Base-by-base conservation (phyloP, 2,329 filamentous ascomycete species). In the Fusarium algeriense region DNA sequence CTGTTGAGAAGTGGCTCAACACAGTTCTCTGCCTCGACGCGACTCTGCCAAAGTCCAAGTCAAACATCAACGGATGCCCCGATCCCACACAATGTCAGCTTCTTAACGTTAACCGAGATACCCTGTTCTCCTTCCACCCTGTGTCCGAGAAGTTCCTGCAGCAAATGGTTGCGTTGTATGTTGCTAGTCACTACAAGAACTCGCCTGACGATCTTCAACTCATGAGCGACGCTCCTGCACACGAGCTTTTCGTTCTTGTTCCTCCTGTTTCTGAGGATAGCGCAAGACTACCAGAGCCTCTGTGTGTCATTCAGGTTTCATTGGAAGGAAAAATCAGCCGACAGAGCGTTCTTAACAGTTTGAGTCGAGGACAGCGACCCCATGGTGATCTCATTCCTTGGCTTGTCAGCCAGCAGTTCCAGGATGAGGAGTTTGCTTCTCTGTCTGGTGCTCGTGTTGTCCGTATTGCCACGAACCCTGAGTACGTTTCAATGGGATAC, bases 111-210 rank as follows among this genome's bases (percentile, higher is more conserved):
- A 99, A 98, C 83, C 92, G 96, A 60, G 96, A 99, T 82, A 98
- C 95, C 12, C 88, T 99, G 17, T 99, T 99, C 84, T 98, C 95
- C 15, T 99, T 97, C 85, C 96, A 99, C 77, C 94, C 95, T 5
- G 94, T 98, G 23, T 97, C 96, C 5, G 96, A 99, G 80, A 96
- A 95, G 78, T 98, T 99, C 83, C 84, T 99, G 60, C 96, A 99
- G 80, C 94, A 97, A 76, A 98, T 99, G 94, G 95, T 99, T 82
- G 94, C 95, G 2, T 88, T 99, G 4, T 99, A 98, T 76, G 97
- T 99, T 32, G 94, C 96, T 32, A 97, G 94, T 57, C 94, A 97
- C 81, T 98, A 99, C 86, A 98, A 98, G 82, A 99, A 99, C 82
- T 94, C 95, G 0, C 96, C 96, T 1, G 97, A 99, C 76, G 96